A percentile compares a stretch with the other conserved stretches of the same genome.
Conservation (phyloP, 2,329 filamentous ascomycete genomes). For the Ceratocystis ficicola region DNA sequence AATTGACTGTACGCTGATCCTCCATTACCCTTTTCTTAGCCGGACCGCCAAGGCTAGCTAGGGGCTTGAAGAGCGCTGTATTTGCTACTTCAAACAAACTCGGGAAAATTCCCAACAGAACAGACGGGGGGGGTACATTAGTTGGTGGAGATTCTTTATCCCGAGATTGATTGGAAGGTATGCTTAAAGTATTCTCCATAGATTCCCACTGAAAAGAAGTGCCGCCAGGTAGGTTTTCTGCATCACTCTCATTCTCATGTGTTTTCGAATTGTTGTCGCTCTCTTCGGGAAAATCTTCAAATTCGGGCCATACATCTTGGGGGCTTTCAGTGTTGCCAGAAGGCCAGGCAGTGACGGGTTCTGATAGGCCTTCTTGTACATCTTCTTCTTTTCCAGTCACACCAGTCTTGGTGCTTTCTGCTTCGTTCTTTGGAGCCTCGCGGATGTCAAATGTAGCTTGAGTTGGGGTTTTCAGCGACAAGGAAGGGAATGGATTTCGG, state of each 20-base stretch:
- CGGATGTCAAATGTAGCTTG: conserved; percentile 27
- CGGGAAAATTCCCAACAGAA: conserved; percentile 67
- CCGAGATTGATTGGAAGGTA: not conserved
- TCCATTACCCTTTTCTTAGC: conserved; percentile 52
- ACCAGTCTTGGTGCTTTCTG: conserved; percentile 26
- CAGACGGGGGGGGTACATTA: conserved; percentile 78
- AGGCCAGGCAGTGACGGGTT: conserved; percentile 38
- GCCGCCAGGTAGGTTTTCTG: not conserved
- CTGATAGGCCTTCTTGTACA: not conserved
- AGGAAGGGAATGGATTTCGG: conserved; percentile 41
- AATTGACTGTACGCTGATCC: conserved; percentile 48
- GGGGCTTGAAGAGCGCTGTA: conserved; percentile 51
- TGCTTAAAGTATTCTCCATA: conserved; percentile 27
- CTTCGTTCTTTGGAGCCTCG: not conserved
- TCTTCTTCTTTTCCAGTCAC: conserved; percentile 27
- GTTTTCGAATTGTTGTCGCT: not conserved
- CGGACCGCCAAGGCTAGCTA: conserved; percentile 45
- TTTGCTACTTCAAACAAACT: conserved; percentile 55
- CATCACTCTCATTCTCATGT: not conserved
- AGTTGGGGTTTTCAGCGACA: conserved; percentile 36
- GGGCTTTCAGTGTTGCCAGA: conserved; percentile 26
- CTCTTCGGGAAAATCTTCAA: conserved; percentile 35
- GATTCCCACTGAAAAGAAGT: conserved; percentile 35
- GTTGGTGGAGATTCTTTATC: conserved; percentile 49
- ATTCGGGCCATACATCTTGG: conserved; percentile 40